Conservation (phyloP, 257 asterid species). For the Ajuga chamaepitys region DNA sequence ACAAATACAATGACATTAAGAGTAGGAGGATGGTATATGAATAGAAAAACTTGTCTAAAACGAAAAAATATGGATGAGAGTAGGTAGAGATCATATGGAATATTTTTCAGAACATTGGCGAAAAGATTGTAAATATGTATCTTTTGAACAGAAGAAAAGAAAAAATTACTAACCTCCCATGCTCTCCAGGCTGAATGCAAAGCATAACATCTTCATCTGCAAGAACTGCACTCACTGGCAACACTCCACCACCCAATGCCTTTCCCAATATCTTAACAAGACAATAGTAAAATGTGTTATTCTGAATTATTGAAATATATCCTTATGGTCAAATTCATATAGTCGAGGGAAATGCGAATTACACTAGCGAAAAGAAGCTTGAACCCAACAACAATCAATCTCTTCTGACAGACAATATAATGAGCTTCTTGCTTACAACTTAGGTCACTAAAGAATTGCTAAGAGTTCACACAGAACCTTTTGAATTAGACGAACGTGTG, state of each 20-base stretch:
- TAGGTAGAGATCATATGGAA: neutral
- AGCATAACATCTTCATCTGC: slow-evolving; percentile 95
- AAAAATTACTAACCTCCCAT: slow-evolving; percentile 71
- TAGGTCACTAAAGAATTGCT: neutral
- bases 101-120: neutral
- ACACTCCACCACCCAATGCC: slow-evolving; percentile 96
- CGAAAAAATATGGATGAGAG: neutral
- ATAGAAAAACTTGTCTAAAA: neutral
- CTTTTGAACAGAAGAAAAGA: neutral
- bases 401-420: neutral
- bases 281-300: slow-evolving; percentile 1
- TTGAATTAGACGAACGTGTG: too few relatives aligned
- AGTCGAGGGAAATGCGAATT: neutral
- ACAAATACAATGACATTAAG: neutral
- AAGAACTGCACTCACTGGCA: slow-evolving; percentile 93
- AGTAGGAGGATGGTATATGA: neutral
- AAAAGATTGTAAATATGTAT: neutral
- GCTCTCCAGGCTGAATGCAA: slow-evolving; percentile 96
- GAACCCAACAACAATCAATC: too few relatives aligned
- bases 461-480: too few relatives aligned
- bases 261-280: slow-evolving; percentile 77
- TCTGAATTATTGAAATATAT: neutral
- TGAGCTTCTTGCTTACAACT: neutral
- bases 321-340: neutral
- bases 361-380: neutral